Conservation (phyloP, 495 filamentous ascomycete genomes). For the Aspergillus bertholletiae region DNA sequence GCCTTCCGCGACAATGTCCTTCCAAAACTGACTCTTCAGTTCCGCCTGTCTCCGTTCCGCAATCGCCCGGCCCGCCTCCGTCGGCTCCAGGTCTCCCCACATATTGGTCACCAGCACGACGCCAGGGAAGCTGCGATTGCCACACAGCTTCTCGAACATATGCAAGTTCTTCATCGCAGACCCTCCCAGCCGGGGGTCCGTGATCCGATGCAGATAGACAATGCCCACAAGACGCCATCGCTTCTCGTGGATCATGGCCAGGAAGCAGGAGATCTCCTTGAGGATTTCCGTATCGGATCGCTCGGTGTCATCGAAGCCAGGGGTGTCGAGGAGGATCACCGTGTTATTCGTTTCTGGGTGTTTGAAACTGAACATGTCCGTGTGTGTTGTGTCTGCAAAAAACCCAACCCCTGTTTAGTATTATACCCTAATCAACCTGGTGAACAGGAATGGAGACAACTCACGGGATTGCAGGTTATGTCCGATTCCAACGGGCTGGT, state of each 20-base stretch:
- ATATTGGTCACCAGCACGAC: conserved; percentile 44
- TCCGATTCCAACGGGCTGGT: conserved; percentile 17
- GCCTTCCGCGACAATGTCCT: too few relatives aligned
- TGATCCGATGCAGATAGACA: conserved; percentile 45
- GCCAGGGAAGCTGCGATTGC: conserved; percentile 26
- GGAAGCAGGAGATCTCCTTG: conserved; percentile 23
- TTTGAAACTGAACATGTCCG: conserved; percentile 8
- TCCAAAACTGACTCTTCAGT: too few relatives aligned
- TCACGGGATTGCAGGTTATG: conserved; percentile 21
- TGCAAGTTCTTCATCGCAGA: conserved; percentile 35
- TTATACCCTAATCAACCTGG: too few relatives aligned
- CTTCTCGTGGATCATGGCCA: too few relatives aligned
- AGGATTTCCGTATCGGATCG: conserved; percentile 34
- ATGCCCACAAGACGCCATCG: conserved; percentile 20
- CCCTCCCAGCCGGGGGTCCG: conserved; percentile 31
- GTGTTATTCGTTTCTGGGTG: too few relatives aligned
- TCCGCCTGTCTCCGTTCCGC: too few relatives aligned
- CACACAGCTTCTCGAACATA: conserved; percentile 46
- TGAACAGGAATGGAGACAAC: neutral
- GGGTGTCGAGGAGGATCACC: conserved; percentile 30
- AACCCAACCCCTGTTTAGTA: too few relatives aligned
- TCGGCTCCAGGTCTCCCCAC: conserved; percentile 25
- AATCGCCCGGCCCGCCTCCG: too few relatives aligned
- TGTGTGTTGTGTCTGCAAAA: neutral
- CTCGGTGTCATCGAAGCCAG: conserved; percentile 41